Percentiles rank a stretch among this genome's conserved stretches.
Conservation (phyloP, 2,329 filamentous ascomycete genomes). For the Neobulgaria alba region DNA sequence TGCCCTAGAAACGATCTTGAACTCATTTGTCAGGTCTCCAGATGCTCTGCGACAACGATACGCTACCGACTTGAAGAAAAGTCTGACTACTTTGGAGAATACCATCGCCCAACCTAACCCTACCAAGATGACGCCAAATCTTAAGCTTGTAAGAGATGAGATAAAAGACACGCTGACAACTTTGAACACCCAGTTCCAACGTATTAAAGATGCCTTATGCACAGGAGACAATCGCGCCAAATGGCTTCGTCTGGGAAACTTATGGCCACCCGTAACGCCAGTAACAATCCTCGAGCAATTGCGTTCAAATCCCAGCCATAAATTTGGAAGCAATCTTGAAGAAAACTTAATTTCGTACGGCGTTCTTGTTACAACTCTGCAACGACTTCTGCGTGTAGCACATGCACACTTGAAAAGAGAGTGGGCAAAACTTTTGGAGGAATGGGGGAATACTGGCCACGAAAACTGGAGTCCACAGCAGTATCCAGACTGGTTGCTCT, state of each 20-base stretch:
- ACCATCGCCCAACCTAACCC: conserved; percentile 2
- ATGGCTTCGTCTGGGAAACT: conserved; percentile 33
- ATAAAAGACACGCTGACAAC: conserved; percentile 18
- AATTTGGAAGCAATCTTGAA: conserved; percentile 31
- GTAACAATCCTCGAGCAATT: conserved; percentile 36
- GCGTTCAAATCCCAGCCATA: conserved; percentile 25
- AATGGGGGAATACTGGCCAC: conserved; percentile 34
- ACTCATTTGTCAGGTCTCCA: conserved; percentile 16
- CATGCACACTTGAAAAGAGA: conserved; percentile 29
- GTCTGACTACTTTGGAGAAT: conserved; percentile 29
- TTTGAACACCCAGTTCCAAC: conserved; percentile 15
- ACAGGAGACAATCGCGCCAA: conserved; percentile 21
- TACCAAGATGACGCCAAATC: conserved; percentile 4
- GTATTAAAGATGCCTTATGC: conserved; percentile 19
- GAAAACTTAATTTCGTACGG: conserved; percentile 33
- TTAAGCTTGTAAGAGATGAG: conserved; percentile 8
- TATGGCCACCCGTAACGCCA: conserved; percentile 36
- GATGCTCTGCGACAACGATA: conserved; percentile 30
- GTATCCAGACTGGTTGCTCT: conserved; percentile 52
- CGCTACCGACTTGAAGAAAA: conserved; percentile 31
- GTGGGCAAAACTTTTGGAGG: conserved; percentile 29
- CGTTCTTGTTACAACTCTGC: conserved; percentile 32
- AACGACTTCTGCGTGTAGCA: conserved; percentile 36
- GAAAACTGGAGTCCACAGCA: conserved; percentile 29
- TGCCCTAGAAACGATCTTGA: conserved; percentile 8